Evolutionary conservation across 495 filamentous ascomycete genomes (phyloP).

Genomic region (Mycothermus thermophilus): DNA sequence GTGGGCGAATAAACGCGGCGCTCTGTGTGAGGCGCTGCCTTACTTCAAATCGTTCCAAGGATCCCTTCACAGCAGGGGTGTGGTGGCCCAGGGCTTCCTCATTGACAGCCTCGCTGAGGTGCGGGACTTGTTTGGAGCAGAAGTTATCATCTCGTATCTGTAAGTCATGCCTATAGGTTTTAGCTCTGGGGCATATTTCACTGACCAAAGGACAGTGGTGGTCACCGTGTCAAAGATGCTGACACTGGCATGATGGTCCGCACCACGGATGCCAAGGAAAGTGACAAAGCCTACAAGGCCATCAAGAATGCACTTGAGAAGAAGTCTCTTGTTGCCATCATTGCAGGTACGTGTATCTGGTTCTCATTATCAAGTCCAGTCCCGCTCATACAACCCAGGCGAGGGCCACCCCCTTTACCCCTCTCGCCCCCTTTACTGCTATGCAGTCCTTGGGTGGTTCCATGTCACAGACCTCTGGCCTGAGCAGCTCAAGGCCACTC

Average conservation of each 20-base stretch:
- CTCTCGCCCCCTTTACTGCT: conserved; percentile 45
- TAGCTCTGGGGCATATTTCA: neutral
- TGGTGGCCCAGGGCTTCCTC: conserved; percentile 43
- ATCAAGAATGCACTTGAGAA: conserved; percentile 24
- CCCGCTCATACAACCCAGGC: too few relatives aligned
- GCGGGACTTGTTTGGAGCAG: conserved; percentile 46
- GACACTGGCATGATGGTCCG: conserved; percentile 28
- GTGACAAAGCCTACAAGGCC: conserved; percentile 16
- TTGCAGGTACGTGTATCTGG: conserved; percentile 47
- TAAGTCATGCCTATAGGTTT: conserved; percentile 27
- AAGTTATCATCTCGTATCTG: conserved; percentile 54
- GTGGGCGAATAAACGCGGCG: conserved; percentile 48
- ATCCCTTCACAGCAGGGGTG: conserved; percentile 36
- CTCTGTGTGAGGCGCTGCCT: conserved; percentile 50
- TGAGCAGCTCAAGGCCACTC: conserved; percentile 32
- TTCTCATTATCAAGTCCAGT: too few relatives aligned
- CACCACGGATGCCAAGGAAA: conserved; percentile 28
- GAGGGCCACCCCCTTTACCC: conserved; percentile 37
- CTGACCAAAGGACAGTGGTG: conserved; percentile 25
- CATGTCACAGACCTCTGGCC: conserved; percentile 59
- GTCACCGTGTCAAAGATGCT: conserved; percentile 30
- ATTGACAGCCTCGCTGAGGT: conserved; percentile 43
- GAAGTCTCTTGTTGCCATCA: conserved; percentile 37
- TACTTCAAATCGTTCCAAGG: conserved; percentile 54
- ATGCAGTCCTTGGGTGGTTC: conserved; percentile 62